These are phyloP conservation scores for Ramicandelaber brevisporus DNA, from an alignment of 192 early-diverging fungal species.

Conservation along the genomic window DNA sequence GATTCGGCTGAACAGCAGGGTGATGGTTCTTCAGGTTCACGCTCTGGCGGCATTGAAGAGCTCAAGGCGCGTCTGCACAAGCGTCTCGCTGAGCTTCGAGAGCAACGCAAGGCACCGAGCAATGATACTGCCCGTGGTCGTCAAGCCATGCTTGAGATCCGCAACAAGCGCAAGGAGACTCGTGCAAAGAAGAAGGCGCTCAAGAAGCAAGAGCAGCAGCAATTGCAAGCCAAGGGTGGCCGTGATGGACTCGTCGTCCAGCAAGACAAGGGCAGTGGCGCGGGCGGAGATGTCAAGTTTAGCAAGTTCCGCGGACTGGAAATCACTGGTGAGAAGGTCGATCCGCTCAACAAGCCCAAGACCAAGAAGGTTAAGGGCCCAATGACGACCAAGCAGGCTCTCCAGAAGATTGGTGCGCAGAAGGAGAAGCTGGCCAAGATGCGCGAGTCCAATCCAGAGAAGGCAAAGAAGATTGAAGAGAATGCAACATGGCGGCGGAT, in stretches of 20 bases:
- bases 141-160: slow-evolving; percentile 50
- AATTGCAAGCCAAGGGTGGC: slow-evolving; percentile 10
- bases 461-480: slow-evolving; percentile 40
- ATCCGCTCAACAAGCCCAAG: slow-evolving; percentile 10
- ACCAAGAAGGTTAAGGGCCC: slow-evolving; percentile 16
- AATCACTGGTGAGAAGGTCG: slow-evolving; percentile 4
- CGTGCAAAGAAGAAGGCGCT: slow-evolving; percentile 12
- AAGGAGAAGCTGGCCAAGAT: slow-evolving; percentile 51
- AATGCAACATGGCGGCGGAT: slow-evolving; percentile 64
- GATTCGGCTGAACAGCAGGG: no score
- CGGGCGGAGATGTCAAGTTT: neutral
- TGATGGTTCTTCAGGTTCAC: no score
- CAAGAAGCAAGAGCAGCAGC: slow-evolving; percentile 4
- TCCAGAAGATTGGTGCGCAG: slow-evolving; percentile 42
- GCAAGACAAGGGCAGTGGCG: slow-evolving; percentile 1
- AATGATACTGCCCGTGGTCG: slow-evolving; percentile 20
- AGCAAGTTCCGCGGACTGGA: no score
- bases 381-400: slow-evolving; percentile 22
- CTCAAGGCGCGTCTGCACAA: slow-evolving; percentile 28
- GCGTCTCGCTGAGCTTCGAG: slow-evolving; percentile 29
- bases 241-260: neutral
- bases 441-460: slow-evolving; percentile 27
- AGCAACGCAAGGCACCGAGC: slow-evolving; percentile 33
- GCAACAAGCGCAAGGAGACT: slow-evolving; percentile 28
- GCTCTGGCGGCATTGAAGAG: slow-evolving; percentile 23